Percentiles rank a stretch among this genome's conserved stretches.
phyloP scores from a whole-genome alignment of 2,329 filamentous ascomycete genomes.

The Arthrobotrys megalospora region DNA sequence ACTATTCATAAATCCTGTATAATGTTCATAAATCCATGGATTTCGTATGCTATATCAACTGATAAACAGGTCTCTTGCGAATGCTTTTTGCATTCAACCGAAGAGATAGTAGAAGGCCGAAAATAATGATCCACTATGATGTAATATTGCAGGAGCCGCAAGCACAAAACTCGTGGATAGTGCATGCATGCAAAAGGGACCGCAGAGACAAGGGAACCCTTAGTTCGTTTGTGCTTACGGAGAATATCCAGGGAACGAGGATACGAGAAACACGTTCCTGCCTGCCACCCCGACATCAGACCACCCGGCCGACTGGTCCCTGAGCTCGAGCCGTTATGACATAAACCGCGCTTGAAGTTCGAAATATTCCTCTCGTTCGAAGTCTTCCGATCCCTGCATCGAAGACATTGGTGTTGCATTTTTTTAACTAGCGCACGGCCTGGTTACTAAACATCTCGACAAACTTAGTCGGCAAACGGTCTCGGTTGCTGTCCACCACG shows the following conservation, averaged over 20 bases:
- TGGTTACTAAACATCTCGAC: neutral
- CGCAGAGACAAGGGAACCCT: neutral
- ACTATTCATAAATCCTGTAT: neutral
- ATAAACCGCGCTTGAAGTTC: neutral
- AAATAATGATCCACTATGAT: constrained; percentile 7
- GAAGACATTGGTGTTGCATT: neutral
- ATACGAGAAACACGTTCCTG: neutral
- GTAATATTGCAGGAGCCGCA: constrained; percentile 18
- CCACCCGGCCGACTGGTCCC: neutral
- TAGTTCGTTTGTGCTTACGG: neutral
- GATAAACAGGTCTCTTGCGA: too few species aligned
- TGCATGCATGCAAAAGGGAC: neutral
- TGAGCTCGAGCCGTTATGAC: neutral
- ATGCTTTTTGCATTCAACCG: too few species aligned
- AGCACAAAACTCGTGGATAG: neutral
- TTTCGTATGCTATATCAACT: too few species aligned
- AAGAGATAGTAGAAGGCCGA: too few species aligned
- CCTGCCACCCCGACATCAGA: constrained; percentile 10
- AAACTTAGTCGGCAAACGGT: constrained; percentile 24
- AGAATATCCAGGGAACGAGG: constrained; percentile 10
- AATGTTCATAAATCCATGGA: too few species aligned
- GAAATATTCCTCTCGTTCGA: neutral
- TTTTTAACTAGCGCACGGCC: constrained; percentile 5
- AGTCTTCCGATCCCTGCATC: neutral
- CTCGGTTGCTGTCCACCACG: constrained; percentile 39